Conservation (phyloP, 139 green algal species). For the Tetraselmis chui region DNA sequence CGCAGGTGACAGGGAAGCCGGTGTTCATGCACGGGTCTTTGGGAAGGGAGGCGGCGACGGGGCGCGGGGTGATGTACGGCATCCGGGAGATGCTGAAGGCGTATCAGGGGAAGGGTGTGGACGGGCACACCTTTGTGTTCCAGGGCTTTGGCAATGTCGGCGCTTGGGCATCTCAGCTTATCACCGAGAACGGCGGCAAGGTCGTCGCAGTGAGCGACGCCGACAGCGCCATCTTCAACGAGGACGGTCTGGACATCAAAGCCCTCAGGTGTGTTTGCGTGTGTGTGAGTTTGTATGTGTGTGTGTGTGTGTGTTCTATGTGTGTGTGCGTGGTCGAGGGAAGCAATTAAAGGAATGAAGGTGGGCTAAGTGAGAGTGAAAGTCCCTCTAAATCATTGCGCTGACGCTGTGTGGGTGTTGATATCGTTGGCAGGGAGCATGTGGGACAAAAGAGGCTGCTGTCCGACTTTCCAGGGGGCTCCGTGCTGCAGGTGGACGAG, state of each 20-base stretch:
- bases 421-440: slow-evolving; percentile 1
- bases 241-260: slow-evolving; percentile 63
- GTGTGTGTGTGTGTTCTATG: too few species aligned
- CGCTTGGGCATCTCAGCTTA: slow-evolving; percentile 49
- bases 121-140: slow-evolving; percentile 60
- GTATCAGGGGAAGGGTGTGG: neutral
- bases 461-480: neutral
- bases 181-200: slow-evolving; percentile 63
- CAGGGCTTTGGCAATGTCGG: slow-evolving; percentile 92
- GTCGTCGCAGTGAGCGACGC: slow-evolving; percentile 77
- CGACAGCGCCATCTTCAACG: slow-evolving; percentile 56
- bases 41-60: slow-evolving; percentile 78
- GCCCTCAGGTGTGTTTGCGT: slow-evolving; percentile 40
- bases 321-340: too few species aligned
- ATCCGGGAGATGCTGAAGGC: slow-evolving; percentile 63
- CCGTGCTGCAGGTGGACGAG: neutral
- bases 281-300: too few species aligned
- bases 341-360: too few species aligned
- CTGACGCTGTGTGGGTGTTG: too few species aligned
- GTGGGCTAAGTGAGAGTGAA: too few species aligned
- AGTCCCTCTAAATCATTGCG: too few species aligned
- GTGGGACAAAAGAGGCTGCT: neutral
- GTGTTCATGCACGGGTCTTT: slow-evolving; percentile 78
- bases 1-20: slow-evolving; percentile 40
- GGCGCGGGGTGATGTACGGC: slow-evolving; percentile 69